These are phyloP conservation scores for Fusarium goolgardi DNA, from an alignment of 2,329 filamentous ascomycete genomes.

Conservation along the genomic window DNA sequence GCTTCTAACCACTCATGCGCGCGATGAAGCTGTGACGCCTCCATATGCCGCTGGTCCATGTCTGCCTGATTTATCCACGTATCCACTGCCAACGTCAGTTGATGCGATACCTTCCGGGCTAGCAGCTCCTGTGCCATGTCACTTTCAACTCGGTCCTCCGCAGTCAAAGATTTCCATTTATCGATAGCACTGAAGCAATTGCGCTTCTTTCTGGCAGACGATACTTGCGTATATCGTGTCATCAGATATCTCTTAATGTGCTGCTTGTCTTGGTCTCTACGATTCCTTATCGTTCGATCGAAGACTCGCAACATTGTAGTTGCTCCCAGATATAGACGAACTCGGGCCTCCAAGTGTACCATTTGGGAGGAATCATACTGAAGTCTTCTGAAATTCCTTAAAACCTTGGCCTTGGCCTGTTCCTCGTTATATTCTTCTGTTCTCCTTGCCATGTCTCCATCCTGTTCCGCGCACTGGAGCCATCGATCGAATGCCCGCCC, in stretches of 20 bases:
- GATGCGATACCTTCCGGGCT: slow-evolving; percentile 17
- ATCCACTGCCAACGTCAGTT: slow-evolving; percentile 21
- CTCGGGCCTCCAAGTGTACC: slow-evolving; percentile 41
- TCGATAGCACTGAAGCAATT: slow-evolving; percentile 51
- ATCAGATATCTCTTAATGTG: slow-evolving; percentile 51
- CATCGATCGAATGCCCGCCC: slow-evolving; percentile 48
- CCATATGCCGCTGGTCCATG: slow-evolving; percentile 32
- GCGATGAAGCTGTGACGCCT: slow-evolving; percentile 39
- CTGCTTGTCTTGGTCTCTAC: slow-evolving; percentile 46
- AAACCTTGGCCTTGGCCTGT: slow-evolving; percentile 28
- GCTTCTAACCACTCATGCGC: slow-evolving; percentile 35
- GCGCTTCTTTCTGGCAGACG: slow-evolving; percentile 49
- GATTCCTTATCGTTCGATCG: slow-evolving; percentile 42
- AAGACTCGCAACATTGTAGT: slow-evolving; percentile 47
- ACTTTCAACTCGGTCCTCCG: slow-evolving; percentile 19
- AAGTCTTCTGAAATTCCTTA: slow-evolving; percentile 26
- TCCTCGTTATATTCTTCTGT: slow-evolving; percentile 32
- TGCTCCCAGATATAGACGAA: slow-evolving; percentile 49
- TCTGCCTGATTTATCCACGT: slow-evolving; percentile 41
- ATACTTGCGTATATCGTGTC: slow-evolving; percentile 52
- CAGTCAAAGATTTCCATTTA: slow-evolving; percentile 46
- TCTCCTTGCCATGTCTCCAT: slow-evolving; percentile 37
- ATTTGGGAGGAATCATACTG: slow-evolving; percentile 31
- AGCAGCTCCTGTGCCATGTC: slow-evolving; percentile 34
- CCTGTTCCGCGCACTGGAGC: slow-evolving; percentile 40